Conservation (phyloP, 2,329 filamentous ascomycete species). For the Fusarium globosum region DNA sequence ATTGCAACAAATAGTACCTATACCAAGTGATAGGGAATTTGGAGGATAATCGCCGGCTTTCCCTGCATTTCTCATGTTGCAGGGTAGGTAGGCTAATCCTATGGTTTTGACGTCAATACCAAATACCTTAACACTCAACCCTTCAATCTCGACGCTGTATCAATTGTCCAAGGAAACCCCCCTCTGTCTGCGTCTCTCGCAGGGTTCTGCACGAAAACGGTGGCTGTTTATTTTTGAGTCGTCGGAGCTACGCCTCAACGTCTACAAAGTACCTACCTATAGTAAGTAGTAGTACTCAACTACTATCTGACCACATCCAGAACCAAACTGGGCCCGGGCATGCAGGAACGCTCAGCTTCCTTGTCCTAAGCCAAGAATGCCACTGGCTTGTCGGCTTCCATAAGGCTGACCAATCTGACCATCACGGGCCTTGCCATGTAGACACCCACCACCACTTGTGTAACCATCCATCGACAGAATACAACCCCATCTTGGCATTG, state of each 20-base stretch:
- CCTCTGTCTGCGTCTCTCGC: background rate
- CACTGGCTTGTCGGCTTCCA: background rate
- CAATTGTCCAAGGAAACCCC: background rate
- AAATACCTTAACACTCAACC: too few species aligned
- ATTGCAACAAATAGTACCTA: background rate
- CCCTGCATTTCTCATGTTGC: background rate
- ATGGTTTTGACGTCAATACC: background rate
- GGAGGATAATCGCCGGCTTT: background rate
- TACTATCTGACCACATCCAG: background rate
- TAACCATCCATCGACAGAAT: background rate
- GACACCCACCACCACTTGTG: background rate
- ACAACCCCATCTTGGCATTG: background rate
- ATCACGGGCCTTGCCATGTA: background rate
- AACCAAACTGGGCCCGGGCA: background rate
- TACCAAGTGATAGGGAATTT: background rate
- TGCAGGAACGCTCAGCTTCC: slow-evolving; percentile 27
- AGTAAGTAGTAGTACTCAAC: background rate
- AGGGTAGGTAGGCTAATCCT: background rate
- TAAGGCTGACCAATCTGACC: slow-evolving; percentile 20
- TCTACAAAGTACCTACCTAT: background rate
- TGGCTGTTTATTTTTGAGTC: background rate
- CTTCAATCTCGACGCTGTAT: background rate
- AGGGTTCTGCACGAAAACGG: background rate
- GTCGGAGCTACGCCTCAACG: background rate
- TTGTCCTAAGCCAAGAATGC: slow-evolving; percentile 10